These are phyloP conservation scores for Heliamphora pulchella DNA, from an alignment of 179 eudicot species.

Conservation along the genomic window DNA sequence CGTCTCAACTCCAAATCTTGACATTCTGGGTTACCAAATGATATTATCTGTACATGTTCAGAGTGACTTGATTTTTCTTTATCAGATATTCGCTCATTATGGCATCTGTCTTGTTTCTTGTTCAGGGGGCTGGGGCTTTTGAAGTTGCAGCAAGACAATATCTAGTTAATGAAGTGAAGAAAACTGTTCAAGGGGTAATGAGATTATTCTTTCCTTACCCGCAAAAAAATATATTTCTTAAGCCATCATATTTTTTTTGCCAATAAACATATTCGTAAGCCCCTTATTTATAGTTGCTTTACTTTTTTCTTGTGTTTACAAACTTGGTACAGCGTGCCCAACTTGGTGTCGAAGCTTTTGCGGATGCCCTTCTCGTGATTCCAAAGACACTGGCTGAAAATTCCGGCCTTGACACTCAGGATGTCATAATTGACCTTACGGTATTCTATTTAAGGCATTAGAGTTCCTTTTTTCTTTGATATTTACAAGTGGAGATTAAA, in stretches of 20 bases:
- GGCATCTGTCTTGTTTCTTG: conserved; percentile 5
- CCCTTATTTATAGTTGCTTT: neutral
- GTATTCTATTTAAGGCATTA: conserved; percentile 25
- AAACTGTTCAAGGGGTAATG: conserved; percentile 88
- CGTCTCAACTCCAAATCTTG: neutral
- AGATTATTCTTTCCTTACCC: neutral
- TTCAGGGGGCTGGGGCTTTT: conserved; percentile 96
- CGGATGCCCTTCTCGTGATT: conserved; percentile 85
- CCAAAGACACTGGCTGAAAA: conserved; percentile 96
- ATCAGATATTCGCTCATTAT: no score
- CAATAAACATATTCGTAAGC: neutral
- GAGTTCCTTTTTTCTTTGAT: neutral
- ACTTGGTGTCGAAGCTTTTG: conserved; percentile 91
- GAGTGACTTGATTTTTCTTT: no score
- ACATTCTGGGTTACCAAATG: neutral
- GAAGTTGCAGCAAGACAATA: conserved; percentile 95
- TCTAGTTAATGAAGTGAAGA: conserved; percentile 78
- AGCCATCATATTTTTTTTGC: neutral
- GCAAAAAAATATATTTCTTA: neutral
- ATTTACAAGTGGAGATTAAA: neutral
- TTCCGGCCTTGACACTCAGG: conserved; percentile 92
- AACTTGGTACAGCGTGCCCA: conserved; percentile 64
- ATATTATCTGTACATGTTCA: neutral
- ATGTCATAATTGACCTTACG: conserved; percentile 71
- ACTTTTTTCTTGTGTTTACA: conserved; percentile 9